Base-by-base conservation (phyloP, 2,329 filamentous ascomycete genomes). In the Harringtonia aguacate region DNA sequence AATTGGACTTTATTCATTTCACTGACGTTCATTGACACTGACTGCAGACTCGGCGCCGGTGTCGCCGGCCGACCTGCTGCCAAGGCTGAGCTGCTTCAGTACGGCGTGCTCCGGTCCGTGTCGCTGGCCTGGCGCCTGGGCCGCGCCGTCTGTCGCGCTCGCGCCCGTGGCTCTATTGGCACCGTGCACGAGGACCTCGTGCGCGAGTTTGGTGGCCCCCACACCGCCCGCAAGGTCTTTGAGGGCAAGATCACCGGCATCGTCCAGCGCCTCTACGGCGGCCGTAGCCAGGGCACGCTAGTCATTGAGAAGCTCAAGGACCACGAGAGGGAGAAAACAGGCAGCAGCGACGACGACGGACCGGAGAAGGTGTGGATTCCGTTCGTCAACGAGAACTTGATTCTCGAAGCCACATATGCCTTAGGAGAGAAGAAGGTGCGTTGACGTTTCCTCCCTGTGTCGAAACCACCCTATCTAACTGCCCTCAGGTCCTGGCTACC, bases 171-270 rank as follows among this genome's bases (percentile, higher is more conserved):
- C 45, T 64, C 61, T 7, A 55, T 70, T 39, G 59, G 61, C 20
- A 65, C 62, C 2, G 66, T 69, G 12, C 67, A 68, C 5, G 65
- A 72, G 51, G 60, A 61, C 4, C 70, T 74, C 43, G 59, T 74
- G 15, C 58, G 65, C 2, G 68, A 72, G 53, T 66, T 65, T 33
- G 70, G 70, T 15, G 69, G 70, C 0, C 50, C 59, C 2, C 61
- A 61, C 17, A 61, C 63, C 3, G 71, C 69, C 1, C 67, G 63
- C 48, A 62, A 73, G 30, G 54, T 75, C 12, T 73, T 69, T 57
- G 60, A 66, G 37, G 72, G 72, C 21, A 76, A 76, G 57, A 73
- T 75, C 46, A 59, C 69, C 15, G 62, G 61, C 9, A 70, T 75
- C 1, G 70, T 75, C 52, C 58, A 70, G 31, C 57, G 63, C 12